These are phyloP conservation scores for Myriosclerotinia scirpicola DNA, from an alignment of 2,329 filamentous ascomycete genomes.

Conservation along the genomic window DNA sequence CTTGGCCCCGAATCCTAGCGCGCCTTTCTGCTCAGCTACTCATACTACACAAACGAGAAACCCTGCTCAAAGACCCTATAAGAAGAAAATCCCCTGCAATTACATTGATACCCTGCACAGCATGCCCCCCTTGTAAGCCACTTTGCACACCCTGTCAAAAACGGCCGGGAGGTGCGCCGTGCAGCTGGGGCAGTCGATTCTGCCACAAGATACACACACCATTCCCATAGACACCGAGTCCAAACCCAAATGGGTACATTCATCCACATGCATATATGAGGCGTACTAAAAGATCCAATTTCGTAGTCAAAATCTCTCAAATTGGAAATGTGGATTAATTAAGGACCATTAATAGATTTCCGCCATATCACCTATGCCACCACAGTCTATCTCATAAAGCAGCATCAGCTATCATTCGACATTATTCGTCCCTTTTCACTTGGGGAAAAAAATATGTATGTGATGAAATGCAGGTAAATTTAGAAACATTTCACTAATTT, in stretches of 20 bases:
- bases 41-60: slow-evolving; percentile 27
- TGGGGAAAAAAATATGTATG: no score
- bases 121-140: slow-evolving; percentile 23
- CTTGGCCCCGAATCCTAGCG: slow-evolving; percentile 31
- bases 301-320: slow-evolving; percentile 16
- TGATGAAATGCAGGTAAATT: slow-evolving; percentile 16
- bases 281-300: slow-evolving; percentile 23
- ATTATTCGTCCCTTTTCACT: slow-evolving; percentile 18
- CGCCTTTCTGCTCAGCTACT: slow-evolving; percentile 33
- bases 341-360: slow-evolving; percentile 35
- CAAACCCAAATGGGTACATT: slow-evolving; percentile 22
- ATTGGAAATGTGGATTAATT: slow-evolving; percentile 33
- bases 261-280: slow-evolving; percentile 22
- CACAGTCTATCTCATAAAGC: slow-evolving; percentile 27
- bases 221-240: slow-evolving; percentile 19
- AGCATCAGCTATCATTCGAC: slow-evolving; percentile 31
- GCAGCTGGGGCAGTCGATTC: slow-evolving; percentile 23
- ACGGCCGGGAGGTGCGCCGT: slow-evolving; percentile 25
- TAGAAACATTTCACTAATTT: slow-evolving; percentile 18
- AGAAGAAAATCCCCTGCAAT: slow-evolving; percentile 12
- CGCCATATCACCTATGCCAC: slow-evolving; percentile 13
- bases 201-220: slow-evolving; percentile 16
- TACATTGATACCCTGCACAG: slow-evolving; percentile 22
- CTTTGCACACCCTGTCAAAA: slow-evolving; percentile 22
- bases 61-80: slow-evolving; percentile 20